Base-by-base conservation (phyloP, 2,329 filamentous ascomycete species). In the Fusarium falciforme region DNA sequence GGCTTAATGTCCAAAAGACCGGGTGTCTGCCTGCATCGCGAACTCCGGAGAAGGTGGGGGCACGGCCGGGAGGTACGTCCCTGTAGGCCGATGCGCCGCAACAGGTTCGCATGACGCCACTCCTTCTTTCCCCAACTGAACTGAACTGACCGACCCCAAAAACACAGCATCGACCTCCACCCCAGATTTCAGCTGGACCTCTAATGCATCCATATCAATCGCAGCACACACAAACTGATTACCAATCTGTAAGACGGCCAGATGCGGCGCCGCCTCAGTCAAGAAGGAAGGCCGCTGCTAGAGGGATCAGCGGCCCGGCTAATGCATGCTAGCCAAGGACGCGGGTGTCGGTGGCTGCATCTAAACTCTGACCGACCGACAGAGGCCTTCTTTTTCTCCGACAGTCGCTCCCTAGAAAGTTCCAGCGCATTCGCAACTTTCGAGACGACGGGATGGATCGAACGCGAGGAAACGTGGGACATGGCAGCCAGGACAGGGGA, bases 361-460 rank as follows among this genome's bases (percentile, higher is more conserved):
- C 70, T 75, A 75, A 75, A 75, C 61, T 73, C 69, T 75, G 65
- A 73, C 72, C 66, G 38, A 66, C 59, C 49, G 44, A 35, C n/a
- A 40, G 33, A 67, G 47, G 25, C 29, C 49, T 47, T 38, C 35
- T 71, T 62, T 68, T 38, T 54, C 67, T 62, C 17, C 31, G 22
- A 61, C 47, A 36, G 33, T 54, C 22, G 49, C 42, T 62, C n/a
- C n/a, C 61, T 75, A 54, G 76, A 78, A 77, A 47, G 58, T 77
- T 77, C 76, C 76, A 74, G 76, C 35, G 58, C 31, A 38, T 78
- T 77, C 76, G 27, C 16, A 36, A 60, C 17, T 61, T 61, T 38
- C 49, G 22, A 52, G 40, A 57, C 35, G 47, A 29, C 4, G 6
- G 27, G 47, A 20, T 54, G 47, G 11, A 31, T 54, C 47, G 17